phyloP scores from a whole-genome alignment of 768 basidiomycete genomes.

The Paxillus rubicundulus region DNA sequence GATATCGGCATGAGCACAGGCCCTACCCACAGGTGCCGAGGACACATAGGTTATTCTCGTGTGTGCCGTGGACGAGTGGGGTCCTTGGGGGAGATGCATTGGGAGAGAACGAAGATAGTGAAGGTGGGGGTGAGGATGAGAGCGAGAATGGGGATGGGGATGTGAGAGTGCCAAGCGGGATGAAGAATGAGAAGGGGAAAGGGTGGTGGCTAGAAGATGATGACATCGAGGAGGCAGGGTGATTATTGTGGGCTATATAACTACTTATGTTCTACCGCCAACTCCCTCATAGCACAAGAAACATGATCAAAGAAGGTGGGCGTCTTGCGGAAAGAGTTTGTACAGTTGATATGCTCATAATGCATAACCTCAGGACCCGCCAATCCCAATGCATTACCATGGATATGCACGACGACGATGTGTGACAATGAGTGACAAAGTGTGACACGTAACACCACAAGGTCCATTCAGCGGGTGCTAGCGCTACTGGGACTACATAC shows the following conservation, averaged over 20 bases:
- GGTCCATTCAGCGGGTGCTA: no score
- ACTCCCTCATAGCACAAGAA: no score
- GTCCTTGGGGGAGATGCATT: constrained; percentile 16
- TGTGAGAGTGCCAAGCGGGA: constrained; percentile 26
- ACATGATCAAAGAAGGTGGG: no score
- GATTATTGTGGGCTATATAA: neutral
- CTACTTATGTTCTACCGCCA: neutral
- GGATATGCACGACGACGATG: no score
- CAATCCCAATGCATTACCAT: no score
- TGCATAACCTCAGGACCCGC: no score
- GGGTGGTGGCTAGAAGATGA: constrained; percentile 56
- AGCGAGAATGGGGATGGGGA: constrained; percentile 29
- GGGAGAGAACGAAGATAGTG: constrained; percentile 31
- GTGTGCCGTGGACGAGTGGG: constrained; percentile 43
- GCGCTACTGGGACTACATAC: no score
- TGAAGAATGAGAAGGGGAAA: constrained; percentile 28
- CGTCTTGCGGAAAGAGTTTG: no score
- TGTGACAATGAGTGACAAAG: no score
- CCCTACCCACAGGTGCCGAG: constrained; percentile 10
- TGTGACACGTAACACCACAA: no score
- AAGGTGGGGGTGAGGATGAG: constrained; percentile 18
- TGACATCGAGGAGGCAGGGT: constrained; percentile 51
- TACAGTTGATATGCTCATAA: no score
- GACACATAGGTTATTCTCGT: constrained; percentile 53
- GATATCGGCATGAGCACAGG: neutral